Evolutionary conservation across 371 early-diverging fungal species (phyloP), one percentile per base, ranked within the genome.

Genomic region (Lichtheimia hyalospora): DNA sequence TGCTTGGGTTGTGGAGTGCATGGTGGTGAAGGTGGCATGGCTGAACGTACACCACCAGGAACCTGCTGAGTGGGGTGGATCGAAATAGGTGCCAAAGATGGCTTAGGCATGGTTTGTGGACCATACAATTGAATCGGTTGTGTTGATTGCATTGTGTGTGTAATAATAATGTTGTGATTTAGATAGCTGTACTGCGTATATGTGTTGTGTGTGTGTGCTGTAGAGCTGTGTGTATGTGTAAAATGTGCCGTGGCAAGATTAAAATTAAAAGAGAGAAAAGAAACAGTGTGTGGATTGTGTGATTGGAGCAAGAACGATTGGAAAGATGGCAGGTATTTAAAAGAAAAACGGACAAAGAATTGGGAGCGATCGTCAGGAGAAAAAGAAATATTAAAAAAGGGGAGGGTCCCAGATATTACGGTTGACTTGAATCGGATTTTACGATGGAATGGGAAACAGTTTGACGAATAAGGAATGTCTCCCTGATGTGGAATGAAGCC

Each of bases 121-220:
- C 59, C 66, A 23, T 68, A 68, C 16, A 74, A 54, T 28, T 70
- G 71, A 54, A 74, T 63, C 28, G 71, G 66, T 50, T 66, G 54
- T 16, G 64, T 63, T 24, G 63, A 57, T 60, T 57, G 60, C 16
- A 25, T 39, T 7, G 28, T 52, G 18, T 50, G 54, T 50, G 43
- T 41, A 51, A 34, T 34, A 34, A 10, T 34, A 8, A 8, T 34
- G 34, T 34, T 6, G 28, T 28, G 10, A 8, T 10, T 34, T 34
- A 34, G 10, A 34, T 34, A 34, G 34, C 34, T 34, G 34, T 24
- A 46, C 49, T 52, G 24, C 54, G 24, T 39, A 43, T 25, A 34
- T 41, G 61, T 57, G 50, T 18, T 44, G 10, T 28, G 49, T 34
- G 20, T 34, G 20, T 23, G 24, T 27, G 54, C 39, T 23, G 39